Evolutionary conservation across 371 early-diverging fungal species (phyloP), one percentile per base, ranked within the genome.

Genomic region (Fennellomyces sp.): DNA sequence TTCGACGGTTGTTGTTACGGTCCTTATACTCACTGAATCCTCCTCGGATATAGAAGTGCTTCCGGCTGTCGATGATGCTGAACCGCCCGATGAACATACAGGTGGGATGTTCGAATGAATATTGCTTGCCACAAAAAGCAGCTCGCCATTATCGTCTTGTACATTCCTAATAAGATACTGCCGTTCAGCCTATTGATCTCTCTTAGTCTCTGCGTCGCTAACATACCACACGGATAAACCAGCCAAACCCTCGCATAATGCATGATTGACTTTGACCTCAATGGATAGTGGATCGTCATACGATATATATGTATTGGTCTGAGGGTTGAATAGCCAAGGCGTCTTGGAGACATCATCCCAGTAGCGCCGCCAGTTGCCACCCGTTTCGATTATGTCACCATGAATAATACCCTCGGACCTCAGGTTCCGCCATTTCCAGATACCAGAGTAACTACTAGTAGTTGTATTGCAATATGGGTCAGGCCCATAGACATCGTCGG

Each of bases 261-360:
- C 84, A 66, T 80, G 80, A 11, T 81, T 60, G n/a, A 86, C 81
- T 56, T 91, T 91, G 53, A 80, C 62, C 5, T 66, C 63, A 10
- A 89, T 39, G 5, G 88, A 88, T 15, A 64, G 52, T 23, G 84
- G 79, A 64, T 88, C 88, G 60, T 91, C 89, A 57, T 88, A 91
- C 15, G 86, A 82, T 35, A 91, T 78, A 52, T 81, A 87, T 0
- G 66, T 73, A 28, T 81, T 76, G 38, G 70, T 68, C 1, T 72
- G 56, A 5, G 81, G 68, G 41, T 87, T 85, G 75, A 84, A 89
- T 54, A 90, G 65, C 90, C 89, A 88, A n/a, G 90, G 90, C 0
- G 90, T 89, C 66, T 81, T 67, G 19, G 87, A 72, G 8, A 65
- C 66, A n/a, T 77, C 63, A 51, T 90, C 91, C 86, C 84, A 88